phyloP scores from a whole-genome alignment of 805 yeast species.

The Scheffersomyces spartinae region DNA sequence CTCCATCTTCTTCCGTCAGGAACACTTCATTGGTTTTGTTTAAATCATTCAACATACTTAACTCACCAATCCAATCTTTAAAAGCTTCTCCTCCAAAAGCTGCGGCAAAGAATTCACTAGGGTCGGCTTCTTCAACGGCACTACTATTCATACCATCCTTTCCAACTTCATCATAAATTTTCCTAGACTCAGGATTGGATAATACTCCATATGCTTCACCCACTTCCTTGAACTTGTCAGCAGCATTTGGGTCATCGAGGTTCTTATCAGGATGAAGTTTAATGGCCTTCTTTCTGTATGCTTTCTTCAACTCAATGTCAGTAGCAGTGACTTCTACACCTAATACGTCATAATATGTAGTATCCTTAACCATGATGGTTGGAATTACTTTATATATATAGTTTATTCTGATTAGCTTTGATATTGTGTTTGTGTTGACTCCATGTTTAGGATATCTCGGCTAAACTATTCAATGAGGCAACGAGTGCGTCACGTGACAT shows the following conservation, averaged over 20 bases:
- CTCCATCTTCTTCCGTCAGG: conserved; percentile 25
- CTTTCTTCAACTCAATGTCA: conserved; percentile 78
- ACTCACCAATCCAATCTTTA: conserved; percentile 77
- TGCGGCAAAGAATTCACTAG: conserved; percentile 69
- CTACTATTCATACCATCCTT: conserved; percentile 57
- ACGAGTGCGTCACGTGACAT: too few relatives aligned
- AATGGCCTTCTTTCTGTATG: conserved; percentile 85
- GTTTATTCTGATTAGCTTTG: too few relatives aligned
- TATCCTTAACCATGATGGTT: conserved; percentile 63
- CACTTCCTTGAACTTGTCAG: conserved; percentile 67
- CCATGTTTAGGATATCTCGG: too few relatives aligned
- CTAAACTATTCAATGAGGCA: too few relatives aligned
- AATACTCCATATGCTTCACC: conserved; percentile 67
- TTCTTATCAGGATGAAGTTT: conserved; percentile 92
- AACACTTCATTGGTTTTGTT: conserved; percentile 46
- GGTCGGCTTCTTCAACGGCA: conserved; percentile 69
- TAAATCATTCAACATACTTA: conserved; percentile 66
- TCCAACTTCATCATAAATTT: conserved; percentile 76
- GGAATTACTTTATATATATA: background rate
- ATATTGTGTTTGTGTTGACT: too few relatives aligned
- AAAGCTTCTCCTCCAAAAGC: conserved; percentile 83
- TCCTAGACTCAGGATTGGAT: conserved; percentile 58
- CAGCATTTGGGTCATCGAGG: conserved; percentile 88
- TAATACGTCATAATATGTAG: conserved; percentile 74
- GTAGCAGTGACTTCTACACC: conserved; percentile 62